Evolutionary conservation across 2,329 filamentous ascomycete genomes (phyloP).

Genomic region (Claviceps pusilla): DNA sequence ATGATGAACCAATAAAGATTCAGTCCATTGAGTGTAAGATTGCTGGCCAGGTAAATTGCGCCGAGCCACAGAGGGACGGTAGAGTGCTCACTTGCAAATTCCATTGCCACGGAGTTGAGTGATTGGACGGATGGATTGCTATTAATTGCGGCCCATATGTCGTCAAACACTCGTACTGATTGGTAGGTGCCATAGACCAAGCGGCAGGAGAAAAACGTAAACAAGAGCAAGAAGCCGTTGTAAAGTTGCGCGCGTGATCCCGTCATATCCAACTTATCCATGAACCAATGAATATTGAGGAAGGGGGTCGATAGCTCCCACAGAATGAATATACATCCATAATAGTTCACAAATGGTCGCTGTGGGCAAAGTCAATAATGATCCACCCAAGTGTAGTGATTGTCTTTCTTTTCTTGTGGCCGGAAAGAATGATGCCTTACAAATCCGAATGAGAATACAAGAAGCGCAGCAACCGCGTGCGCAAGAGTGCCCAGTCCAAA

Average conservation of each 20-base stretch:
- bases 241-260: constrained; percentile 59
- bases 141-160: constrained; percentile 43
- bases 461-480: constrained; percentile 59
- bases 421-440: constrained; percentile 34
- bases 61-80: constrained; percentile 57
- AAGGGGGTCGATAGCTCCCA: constrained; percentile 80
- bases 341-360: constrained; percentile 76
- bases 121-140: constrained; percentile 22
- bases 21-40: constrained; percentile 56
- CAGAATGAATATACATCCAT: constrained; percentile 65
- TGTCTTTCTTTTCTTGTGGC: not conserved
- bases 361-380: constrained; percentile 19
- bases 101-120: constrained; percentile 14
- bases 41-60: constrained; percentile 51
- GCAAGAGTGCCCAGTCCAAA: constrained; percentile 66
- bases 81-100: constrained; percentile 32
- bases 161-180: constrained; percentile 52
- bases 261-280: constrained; percentile 71
- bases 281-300: constrained; percentile 84
- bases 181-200: constrained; percentile 65
- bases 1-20: constrained; percentile 80
- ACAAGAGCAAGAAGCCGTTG: constrained; percentile 59
- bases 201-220: constrained; percentile 62
- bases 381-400: not conserved
- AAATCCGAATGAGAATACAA: constrained; percentile 65